These are phyloP conservation scores for Tephrocybe sp. DNA, from an alignment of 768 basidiomycete genomes.

Conservation along the genomic window DNA sequence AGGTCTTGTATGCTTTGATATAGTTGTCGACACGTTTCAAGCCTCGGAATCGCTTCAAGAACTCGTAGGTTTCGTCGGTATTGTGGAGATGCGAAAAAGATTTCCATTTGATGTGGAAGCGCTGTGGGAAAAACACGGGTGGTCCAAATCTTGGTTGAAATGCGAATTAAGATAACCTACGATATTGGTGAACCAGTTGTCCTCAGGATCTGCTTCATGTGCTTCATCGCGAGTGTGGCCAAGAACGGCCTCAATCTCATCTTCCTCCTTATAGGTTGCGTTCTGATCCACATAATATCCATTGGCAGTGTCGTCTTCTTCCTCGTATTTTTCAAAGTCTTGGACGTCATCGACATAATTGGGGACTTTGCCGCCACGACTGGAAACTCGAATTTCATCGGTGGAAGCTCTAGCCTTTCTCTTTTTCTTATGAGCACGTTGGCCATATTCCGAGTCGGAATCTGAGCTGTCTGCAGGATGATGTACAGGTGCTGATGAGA, in stretches of 20 bases:
- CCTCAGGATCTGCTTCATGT: constrained; percentile 69
- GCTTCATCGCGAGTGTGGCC: constrained; percentile 86
- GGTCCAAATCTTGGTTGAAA: constrained; percentile 5
- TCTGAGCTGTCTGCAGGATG: constrained; percentile 59
- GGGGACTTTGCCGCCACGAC: constrained; percentile 73
- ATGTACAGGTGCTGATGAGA: constrained; percentile 43
- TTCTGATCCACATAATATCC: constrained; percentile 56
- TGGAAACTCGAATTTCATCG: constrained; percentile 77
- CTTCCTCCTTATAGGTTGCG: constrained; percentile 59
- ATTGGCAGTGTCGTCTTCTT: constrained; percentile 58
- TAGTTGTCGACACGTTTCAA: constrained; percentile 99
- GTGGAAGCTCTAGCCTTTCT: constrained; percentile 56
- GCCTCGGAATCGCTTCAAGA: constrained; percentile 92
- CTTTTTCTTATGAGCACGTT: constrained; percentile 81
- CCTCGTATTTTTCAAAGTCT: constrained; percentile 70
- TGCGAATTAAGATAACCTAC: constrained; percentile 39
- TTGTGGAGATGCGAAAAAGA: constrained; percentile 97
- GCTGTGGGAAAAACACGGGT: constrained; percentile 45
- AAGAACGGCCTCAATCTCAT: constrained; percentile 91
- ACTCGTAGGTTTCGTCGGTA: constrained; percentile 97
- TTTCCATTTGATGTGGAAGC: constrained; percentile 99
- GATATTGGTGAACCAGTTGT: constrained; percentile 85
- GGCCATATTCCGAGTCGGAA: constrained; percentile 85
- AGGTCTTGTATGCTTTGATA: constrained; percentile 84
- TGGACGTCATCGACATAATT: constrained; percentile 84